Evolutionary conservation across 2,329 filamentous ascomycete species (phyloP), one percentile per base, ranked within the genome.

Genomic region (Xylaria multiplex): DNA sequence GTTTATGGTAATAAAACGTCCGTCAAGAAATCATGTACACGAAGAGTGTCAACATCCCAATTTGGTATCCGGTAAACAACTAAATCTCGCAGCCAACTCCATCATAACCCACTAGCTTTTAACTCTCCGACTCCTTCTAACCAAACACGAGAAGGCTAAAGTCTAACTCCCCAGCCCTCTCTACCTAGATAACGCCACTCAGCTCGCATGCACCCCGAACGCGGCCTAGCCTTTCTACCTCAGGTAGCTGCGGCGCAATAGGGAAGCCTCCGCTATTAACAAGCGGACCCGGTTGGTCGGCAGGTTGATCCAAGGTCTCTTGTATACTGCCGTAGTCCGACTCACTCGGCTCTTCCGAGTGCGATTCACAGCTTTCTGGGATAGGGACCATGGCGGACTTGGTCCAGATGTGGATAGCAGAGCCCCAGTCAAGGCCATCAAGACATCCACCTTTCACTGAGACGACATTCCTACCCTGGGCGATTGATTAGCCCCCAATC

Each of bases 381-480:
- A 92, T 91, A 40, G 88, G 86, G 19, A 91, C 83, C 82, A 92
- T 88, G 70, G 89, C 89, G 48, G 83, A 84, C 72, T 87, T 87
- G 22, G 87, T 89, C 86, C 87, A 91, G 71, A 92, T 88, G 79
- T 92, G 90, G 69, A 86, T 85, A 32, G 88, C 88, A 2, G 76
- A 79, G 13, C 76, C 80, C 86, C 88, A 88, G 76, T 89, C 84
- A 22, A 92, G 79, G 1, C 85, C 88, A 6, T 88, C 84, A 52
- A 92, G 81, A 72, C 89, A 90, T 46, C 89, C 90, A 11, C 86
- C 89, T 74, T 91, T 91, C 52, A 92, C 84, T 16, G 86, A 87
- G 46, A 90, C 84, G 54, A 88, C 83, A 65, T 85, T 84, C 70
- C 89, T 87, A 11, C 82, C 79, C 85, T 85, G 22, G 2, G 3